Base-by-base conservation (phyloP, 2,329 filamentous ascomycete species). In the Fusarium virguliforme region DNA sequence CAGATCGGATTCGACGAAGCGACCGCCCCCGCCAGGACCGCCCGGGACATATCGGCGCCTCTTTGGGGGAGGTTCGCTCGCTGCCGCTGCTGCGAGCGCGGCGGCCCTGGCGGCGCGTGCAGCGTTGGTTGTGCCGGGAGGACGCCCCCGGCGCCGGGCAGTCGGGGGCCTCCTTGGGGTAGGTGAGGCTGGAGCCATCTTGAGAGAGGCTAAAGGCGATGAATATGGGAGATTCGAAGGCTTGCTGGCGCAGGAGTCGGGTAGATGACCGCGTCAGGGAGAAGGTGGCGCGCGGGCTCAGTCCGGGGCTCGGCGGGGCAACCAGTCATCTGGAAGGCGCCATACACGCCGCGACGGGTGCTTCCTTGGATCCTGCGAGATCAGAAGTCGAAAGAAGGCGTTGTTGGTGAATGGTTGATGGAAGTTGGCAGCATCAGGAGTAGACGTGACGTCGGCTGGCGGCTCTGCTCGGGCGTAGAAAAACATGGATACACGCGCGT, bases 41-140 rank as follows among this genome's bases (percentile, higher is more conserved):
- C 94, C 94, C 35, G 95, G 94, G 53, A 97, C 88, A 83, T 97
- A 98, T 81, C 90, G 88, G 73, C 91, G 87, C 78, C 88, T 89
- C 82, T 94, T 94, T 1, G 85, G 85, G 12, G 91, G 90, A 28
- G 91, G 90, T 72, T 92, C 91, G 53, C 85, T 84, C 43, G 80
- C 76, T 50, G 76, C 69, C 18, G 76, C 78, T 18, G 77, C 75
- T 28, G 78, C 76, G 40, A 77, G 70, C 32, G 78, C 78, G 15
- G 78, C 80, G 56, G 80, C 79, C 65, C 83, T 79, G 40, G 81
- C 81, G 26, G 81, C 80, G 70, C 81, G 80, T 60, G 79, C 80
- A 38, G 83, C 81, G 67, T 83, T 84, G 34, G 81, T 83, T 9
- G 81, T 79, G 48, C 83, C 83, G 3, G 81, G 81, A 26, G 85